Percentiles rank a stretch among this genome's conserved stretches.
Evolutionary conservation across 2,329 filamentous ascomycete species (phyloP).

Genomic region (Myriosclerotinia duriaeana): DNA sequence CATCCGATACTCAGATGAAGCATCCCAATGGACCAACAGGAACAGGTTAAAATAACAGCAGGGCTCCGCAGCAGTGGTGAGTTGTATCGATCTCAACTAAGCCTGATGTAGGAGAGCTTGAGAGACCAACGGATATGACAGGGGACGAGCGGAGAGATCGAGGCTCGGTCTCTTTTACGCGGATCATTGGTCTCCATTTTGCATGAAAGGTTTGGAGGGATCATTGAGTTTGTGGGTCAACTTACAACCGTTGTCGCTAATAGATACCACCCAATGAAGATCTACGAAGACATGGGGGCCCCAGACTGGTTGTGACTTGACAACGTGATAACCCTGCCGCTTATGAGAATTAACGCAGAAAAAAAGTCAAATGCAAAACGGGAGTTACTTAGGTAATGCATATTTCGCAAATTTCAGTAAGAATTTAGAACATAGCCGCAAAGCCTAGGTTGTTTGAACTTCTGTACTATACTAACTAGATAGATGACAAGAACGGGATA

Average conservation of each 20-base stretch:
- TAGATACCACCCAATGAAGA: conserved; percentile 21
- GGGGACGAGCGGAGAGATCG: conserved; percentile 38
- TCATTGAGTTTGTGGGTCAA: conserved; percentile 30
- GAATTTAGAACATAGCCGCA: conserved; percentile 6
- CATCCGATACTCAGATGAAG: conserved; percentile 40
- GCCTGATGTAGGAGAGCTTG: conserved; percentile 31
- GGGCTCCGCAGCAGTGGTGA: conserved; percentile 33
- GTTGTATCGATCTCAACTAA: conserved; percentile 38
- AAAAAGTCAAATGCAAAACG: conserved; percentile 16
- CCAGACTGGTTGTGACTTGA: conserved; percentile 16
- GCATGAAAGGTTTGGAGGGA: conserved; percentile 27
- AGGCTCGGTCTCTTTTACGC: conserved; percentile 31
- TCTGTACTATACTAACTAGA: conserved; percentile 1
- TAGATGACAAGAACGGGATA: conserved; percentile 9
- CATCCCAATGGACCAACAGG: conserved; percentile 33
- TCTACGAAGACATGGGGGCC: conserved; percentile 15
- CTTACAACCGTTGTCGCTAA: conserved; percentile 25
- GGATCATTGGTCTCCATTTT: conserved; percentile 35
- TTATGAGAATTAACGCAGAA: conserved; percentile 13
- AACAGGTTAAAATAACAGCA: conserved; percentile 28
- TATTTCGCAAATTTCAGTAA: not conserved
- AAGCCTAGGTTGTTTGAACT: conserved; percentile 13
- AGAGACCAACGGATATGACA: conserved; percentile 30
- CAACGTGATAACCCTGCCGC: conserved; percentile 24
- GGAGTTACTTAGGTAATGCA: not conserved